Conservation (phyloP, 1,139 yeast species). For the Geotrichum candidum region DNA sequence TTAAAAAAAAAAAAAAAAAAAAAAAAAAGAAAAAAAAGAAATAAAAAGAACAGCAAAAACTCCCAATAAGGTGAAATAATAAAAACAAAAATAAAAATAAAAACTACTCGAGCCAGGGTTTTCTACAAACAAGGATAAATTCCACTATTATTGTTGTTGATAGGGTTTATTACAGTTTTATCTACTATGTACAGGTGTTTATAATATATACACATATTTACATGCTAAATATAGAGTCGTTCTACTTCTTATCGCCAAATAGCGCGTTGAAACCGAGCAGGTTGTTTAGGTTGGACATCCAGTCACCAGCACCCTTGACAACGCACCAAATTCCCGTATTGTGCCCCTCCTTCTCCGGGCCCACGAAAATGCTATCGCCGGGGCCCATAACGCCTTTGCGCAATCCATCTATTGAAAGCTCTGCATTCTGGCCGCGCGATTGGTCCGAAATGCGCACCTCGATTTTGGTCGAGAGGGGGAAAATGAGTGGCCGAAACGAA, state of each 20-base stretch:
- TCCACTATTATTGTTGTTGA: too few relatives aligned
- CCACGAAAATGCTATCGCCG: constrained; percentile 74
- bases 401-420: constrained; percentile 72
- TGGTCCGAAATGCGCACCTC: constrained; percentile 48
- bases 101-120: neutral
- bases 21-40: neutral
- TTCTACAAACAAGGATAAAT: too few relatives aligned
- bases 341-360: constrained; percentile 28
- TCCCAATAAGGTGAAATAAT: neutral
- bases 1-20: neutral
- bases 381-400: constrained; percentile 60
- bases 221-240: neutral
- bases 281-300: constrained; percentile 87
- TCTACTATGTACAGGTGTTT: neutral
- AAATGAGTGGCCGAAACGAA: constrained; percentile 76
- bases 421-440: constrained; percentile 35
- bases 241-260: constrained; percentile 43
- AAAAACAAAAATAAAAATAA: neutral
- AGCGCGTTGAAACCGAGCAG: constrained; percentile 82
- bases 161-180: neutral
- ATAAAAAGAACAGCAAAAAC: neutral
- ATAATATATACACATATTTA: neutral
- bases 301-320: constrained; percentile 73
- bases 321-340: constrained; percentile 82
- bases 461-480: constrained; percentile 69